Evolutionary conservation across 2,329 filamentous ascomycete species (phyloP), one percentile per base, ranked within the genome.

Genomic region (Macrophomina pseudophaseolina): DNA sequence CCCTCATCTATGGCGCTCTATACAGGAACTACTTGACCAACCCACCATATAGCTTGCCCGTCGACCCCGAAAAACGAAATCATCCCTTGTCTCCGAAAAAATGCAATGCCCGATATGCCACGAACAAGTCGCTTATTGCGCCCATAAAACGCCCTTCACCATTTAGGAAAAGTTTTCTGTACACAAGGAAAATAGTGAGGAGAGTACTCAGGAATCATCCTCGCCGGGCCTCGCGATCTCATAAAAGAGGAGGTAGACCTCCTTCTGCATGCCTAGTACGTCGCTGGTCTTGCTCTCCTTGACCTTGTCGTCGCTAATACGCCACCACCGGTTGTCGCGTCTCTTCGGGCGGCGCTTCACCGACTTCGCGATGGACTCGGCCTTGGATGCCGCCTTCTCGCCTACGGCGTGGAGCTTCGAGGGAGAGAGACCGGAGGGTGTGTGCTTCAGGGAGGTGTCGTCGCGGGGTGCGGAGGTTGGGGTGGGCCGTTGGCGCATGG

Each of bases 181-280:
- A 38, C 52, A 54, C 32, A 38, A 14, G 52, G 16, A 12, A 54
- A 14, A n/a, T 9, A 18, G 32, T 32, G 11, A 30, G 30, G 28
- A n/a, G 30, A 14, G 14, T 16, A 7, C 33, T 64, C 30, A 65
- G 14, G 18, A 9, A n/a, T 66, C 53, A 28, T 60, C 64, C 33
- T 66, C 65, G 12, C 49, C 54, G 28, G 58, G 46, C 35, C 62
- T 64, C 58, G 94, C 91, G 72, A 97, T 81, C 82, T 98, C 94
- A 79, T 99, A 99, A 78, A 99, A 99, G 62, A 99, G 80, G 75
- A 99, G 82, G 78, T 99, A 99, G 0, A 98, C 94, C 79, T 99
- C 95, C 73, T 90, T 90, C 80, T 97, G 93, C 93, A 97, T 97
- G 7, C 89, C 88, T 67, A 99, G 79, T 6, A 99, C 93, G 72